Evolutionary conservation across 2,329 filamentous ascomycete species (phyloP).

Genomic region (Apiospora rasikravindrae): DNA sequence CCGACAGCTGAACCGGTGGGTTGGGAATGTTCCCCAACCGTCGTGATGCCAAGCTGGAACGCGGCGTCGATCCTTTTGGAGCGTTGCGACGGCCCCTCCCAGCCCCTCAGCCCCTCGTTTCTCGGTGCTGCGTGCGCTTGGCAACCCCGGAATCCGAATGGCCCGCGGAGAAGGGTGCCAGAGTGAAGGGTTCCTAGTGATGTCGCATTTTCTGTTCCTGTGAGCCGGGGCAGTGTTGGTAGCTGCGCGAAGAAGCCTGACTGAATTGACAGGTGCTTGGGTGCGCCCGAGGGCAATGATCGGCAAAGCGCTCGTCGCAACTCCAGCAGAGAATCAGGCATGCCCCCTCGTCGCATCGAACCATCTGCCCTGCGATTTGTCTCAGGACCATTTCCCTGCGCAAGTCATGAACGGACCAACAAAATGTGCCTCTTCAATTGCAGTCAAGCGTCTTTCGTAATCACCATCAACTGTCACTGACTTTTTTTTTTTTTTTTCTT

Average conservation of each 20-base stretch:
- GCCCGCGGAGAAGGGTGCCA: neutral
- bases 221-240: neutral
- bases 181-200: neutral
- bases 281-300: neutral
- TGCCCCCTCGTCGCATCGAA: neutral
- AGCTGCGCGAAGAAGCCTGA: neutral
- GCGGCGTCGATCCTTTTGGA: neutral
- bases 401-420: neutral
- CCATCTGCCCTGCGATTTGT: neutral
- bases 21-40: neutral
- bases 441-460: neutral
- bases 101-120: neutral
- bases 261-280: neutral
- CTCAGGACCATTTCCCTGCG: neutral
- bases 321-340: neutral
- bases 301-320: neutral
- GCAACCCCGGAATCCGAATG: constrained; percentile 8
- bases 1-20: neutral
- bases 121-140: neutral
- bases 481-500: neutral
- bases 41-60: neutral
- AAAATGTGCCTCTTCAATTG: neutral
- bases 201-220: neutral
- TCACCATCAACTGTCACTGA: no score
- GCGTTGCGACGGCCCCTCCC: neutral